phyloP scores from a whole-genome alignment of 176 grass and related monocot species.

The Oryza glumipatula region DNA sequence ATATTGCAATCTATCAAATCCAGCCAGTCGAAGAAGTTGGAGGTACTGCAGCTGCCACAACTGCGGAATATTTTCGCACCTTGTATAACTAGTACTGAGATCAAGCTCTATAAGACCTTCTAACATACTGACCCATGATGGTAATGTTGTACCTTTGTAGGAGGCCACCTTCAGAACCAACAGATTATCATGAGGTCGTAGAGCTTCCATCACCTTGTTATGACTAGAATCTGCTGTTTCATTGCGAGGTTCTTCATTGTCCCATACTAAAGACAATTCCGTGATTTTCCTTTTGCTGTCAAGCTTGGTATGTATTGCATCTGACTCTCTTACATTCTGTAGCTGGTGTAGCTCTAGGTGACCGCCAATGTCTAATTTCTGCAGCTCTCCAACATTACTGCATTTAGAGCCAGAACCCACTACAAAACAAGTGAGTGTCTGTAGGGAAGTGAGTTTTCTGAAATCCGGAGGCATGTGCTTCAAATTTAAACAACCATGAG shows the following conservation, averaged over 20 bases:
- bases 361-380: not conserved
- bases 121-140: not conserved
- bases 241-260: not conserved
- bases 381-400: not conserved
- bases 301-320: not conserved
- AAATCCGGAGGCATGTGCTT: not conserved
- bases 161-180: not conserved
- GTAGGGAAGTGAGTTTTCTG: not conserved
- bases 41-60: not conserved
- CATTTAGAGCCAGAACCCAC: not conserved
- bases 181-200: not conserved
- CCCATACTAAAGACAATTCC: not conserved
- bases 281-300: not conserved
- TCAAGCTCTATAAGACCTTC: not conserved
- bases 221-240: not conserved
- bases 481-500: rapidly evolving
- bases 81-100: not conserved
- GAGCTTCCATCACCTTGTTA: not conserved
- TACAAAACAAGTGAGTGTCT: not conserved
- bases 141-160: not conserved
- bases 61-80: not conserved
- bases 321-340: not conserved
- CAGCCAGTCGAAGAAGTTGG: not conserved
- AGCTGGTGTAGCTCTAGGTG: not conserved
- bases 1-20: not conserved